Evolutionary conservation across 2,329 filamentous ascomycete species (phyloP), one percentile per base, ranked within the genome.

Genomic region (Hypocreales sp.): DNA sequence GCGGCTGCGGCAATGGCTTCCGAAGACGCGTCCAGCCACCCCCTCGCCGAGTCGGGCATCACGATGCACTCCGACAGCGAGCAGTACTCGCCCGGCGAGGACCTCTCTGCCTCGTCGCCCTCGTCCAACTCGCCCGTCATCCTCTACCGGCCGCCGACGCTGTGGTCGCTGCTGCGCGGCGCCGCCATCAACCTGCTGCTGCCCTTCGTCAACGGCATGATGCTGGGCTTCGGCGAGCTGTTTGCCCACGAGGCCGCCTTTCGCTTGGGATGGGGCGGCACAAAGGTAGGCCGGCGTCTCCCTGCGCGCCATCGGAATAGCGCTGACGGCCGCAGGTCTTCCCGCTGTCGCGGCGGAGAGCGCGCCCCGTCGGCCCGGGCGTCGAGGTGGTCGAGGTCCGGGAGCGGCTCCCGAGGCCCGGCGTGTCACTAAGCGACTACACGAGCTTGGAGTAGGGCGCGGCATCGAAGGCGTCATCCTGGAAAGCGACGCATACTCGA

Each of bases 161-260:
- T 92, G 24, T 93, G 82, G 81, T 74, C 80, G 8, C 53, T 98
- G 35, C 39, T 94, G 29, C 73, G 87, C 30, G 83, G 90, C 20
- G 82, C 84, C 11, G 84, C 86, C 5, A 98, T 98, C 56, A 98
- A 98, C 51, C 61, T 98, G n/a, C 45, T 98, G 2, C 58, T 98
- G 13, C 90, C 90, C 0, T 98, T 98, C 45, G 72, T 98, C 46
- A 98, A 98, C 56, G 90, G 90, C 25, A 70, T 98, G 63, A 98
- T 98, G 90, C 58, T 98, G 45, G 90, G 90, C 3, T 94, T 98
- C 46, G 90, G 90, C 40, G 90, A 98, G 58, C 58, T 98, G 27
- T 87, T 98, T 53, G 90, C 90, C 29, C 90, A 98, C 48, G 90
- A 98, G 59, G 78, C 82, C 27, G 90, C 90, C 2, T 98, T 87